Conservation (phyloP, 371 early-diverging fungal genomes). For the Dichotomocladium elegans region DNA sequence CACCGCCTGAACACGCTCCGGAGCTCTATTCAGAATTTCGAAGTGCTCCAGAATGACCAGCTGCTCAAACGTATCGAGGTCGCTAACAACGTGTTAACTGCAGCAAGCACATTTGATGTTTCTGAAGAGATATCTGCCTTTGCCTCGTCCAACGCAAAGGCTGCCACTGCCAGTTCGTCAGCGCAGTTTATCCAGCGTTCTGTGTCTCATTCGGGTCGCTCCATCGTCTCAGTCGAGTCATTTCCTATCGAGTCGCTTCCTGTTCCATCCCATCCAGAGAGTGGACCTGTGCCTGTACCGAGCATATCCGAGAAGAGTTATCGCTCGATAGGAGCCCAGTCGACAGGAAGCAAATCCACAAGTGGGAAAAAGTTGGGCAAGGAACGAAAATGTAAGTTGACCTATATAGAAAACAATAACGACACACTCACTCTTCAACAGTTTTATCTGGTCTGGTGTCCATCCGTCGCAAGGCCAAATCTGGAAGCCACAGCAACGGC, state of each 20-base stretch:
- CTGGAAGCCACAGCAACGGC: constrained; percentile 7
- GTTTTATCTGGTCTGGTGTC: constrained; percentile 29
- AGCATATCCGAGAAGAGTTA: constrained; percentile 14
- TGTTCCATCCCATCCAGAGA: not conserved
- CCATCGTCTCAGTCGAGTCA: constrained; percentile 13
- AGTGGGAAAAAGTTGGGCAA: constrained; percentile 7
- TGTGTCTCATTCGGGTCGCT: not conserved
- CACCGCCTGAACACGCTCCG: constrained; percentile 37
- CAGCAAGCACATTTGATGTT: constrained; percentile 16
- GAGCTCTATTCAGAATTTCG: constrained; percentile 33
- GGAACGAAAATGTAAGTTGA: constrained; percentile 14
- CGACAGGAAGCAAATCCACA: not conserved
- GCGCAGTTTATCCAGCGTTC: not conserved
- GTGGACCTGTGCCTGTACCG: constrained; percentile 10
- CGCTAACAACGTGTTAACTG: constrained; percentile 13
- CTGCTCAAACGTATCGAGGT: constrained; percentile 38
- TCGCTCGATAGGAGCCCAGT: not conserved
- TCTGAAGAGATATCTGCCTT: constrained; percentile 24
- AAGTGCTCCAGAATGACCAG: constrained; percentile 45
- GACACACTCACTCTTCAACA: too few species aligned
- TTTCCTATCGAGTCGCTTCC: not conserved
- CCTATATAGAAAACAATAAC: too few species aligned
- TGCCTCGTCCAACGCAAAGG: constrained; percentile 5
- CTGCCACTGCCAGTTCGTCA: not conserved
- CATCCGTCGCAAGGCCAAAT: constrained; percentile 33